Evolutionary conservation across 208 protist species (phyloP), one percentile per base, ranked within the genome.

Genomic region (Jaenimonas drosophilae): DNA sequence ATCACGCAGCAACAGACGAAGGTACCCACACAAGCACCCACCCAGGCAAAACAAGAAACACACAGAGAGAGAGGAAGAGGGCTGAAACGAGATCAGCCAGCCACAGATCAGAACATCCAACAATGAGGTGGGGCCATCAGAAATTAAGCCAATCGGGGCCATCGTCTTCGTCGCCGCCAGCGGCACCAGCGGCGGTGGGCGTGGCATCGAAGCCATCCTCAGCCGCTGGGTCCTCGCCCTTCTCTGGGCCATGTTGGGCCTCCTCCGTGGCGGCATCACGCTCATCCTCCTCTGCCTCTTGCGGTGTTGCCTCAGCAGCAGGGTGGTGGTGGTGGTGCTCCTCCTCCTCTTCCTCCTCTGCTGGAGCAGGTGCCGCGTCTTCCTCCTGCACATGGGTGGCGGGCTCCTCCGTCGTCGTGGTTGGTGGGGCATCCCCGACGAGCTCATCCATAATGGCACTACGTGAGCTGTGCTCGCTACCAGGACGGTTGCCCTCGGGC

Each of bases 61-160:
- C 6, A 32, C 14, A 39, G 45, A 48, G 28, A 42, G 5, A 47
- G 9, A 34, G 9, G 29, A 29, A 30, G 43, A 20, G 23, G 24
- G 4, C n/a, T n/a, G n/a, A n/a, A n/a, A n/a, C n/a, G n/a, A n/a
- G n/a, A n/a, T n/a, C n/a, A n/a, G n/a, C n/a, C n/a, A n/a, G n/a
- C n/a, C n/a, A n/a, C n/a, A n/a, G n/a, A n/a, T n/a, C n/a, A n/a
- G n/a, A n/a, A n/a, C n/a, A n/a, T n/a, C n/a, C n/a, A n/a, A n/a
- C n/a, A n/a, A n/a, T n/a, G n/a, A n/a, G n/a, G n/a, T n/a, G n/a
- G n/a, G n/a, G n/a, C n/a, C n/a, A n/a, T n/a, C n/a, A 79, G 27
- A 79, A 79, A 20, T 79, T 59, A 9, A 80, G 33, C 67, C 66
- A 71, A 19, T 61, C 62, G 24, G 62, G 66, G 4, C 53, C 68